Base-by-base conservation (phyloP, 78 protist genomes). In the Andalucia godoyi region DNA sequence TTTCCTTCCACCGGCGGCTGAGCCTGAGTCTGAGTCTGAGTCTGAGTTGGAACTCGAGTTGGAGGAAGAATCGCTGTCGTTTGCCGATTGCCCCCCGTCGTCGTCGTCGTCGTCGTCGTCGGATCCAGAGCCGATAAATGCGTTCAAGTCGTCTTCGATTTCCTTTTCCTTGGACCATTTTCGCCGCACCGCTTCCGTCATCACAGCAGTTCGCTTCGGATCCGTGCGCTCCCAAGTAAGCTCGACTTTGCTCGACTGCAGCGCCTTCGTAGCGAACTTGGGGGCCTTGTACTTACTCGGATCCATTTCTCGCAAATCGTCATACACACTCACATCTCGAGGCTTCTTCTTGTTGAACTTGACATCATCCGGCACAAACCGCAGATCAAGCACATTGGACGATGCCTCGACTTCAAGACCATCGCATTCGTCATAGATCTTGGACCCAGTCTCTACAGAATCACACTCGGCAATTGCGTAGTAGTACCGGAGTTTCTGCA, bases 221-320 rank as follows among this genome's bases (percentile, higher is more conserved):
- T 63, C 69, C 4, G 62, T 30, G 29, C 46, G 69, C 57, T 63
- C 69, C 69, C 69, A 63, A 38, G 69, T 46, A 13, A 63, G 41
- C n/a, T 29, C 43, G 46, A 63, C 41, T 21, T 34, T 17, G 7
- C 39, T 30, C 4, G 41, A 6, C 23, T 49, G 4, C 29, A 63
- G 57, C 23, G 69, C 69, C 21, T 55, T 55, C 21, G 60, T 55
- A 29, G 21, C 21, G 60, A 21, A 29, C 21, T 55, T 55, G 21
- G 21, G 21, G 21, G 54, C n/a, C 25, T 30, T 21, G 60, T 30
- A 55, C 27, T 21, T 55, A 18, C n/a, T 21, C 21, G 25, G 53
- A 55, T 21, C 21, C 21, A 21, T 55, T 55, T 21, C 60, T 55
- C 53, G 25, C 18, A 18, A 55, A 29, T 21, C 21, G 21, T 55